Base-by-base conservation (phyloP, 768 basidiomycete genomes). In the Heimioporus sp. region DNA sequence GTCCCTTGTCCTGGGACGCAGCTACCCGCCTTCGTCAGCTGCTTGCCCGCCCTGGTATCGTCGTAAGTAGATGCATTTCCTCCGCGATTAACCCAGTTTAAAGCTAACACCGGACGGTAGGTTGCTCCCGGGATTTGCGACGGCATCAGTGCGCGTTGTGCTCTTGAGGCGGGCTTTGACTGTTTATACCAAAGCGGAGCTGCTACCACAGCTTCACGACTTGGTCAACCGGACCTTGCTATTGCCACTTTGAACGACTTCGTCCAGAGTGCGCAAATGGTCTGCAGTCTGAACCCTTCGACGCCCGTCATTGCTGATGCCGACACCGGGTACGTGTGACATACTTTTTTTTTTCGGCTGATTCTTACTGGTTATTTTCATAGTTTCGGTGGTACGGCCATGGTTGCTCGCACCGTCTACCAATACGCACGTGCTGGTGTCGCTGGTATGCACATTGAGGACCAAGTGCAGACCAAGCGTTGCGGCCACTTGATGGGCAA, bases 171-270 rank as follows among this genome's bases (percentile, higher is more conserved):
- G 35, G 88, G 88, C 17, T 91, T 90, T 59, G 75, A 78, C 21
- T 90, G 87, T 58, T 55, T 90, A 51, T 91, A 90, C 65, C 88
- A 90, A 70, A 88, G 85, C 59, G 88, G 88, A 46, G 87, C 88
- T 45, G 86, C 87, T 13, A 90, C 88, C 1, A 90, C 87, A 11
- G 88, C 88, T 38, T 89, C 88, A 1, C 80, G 87, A 16, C 74
- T 90, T 20, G 87, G 87, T 16, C 82, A 83, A 62, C 87, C 87
- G n/a, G 87, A 90, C 65, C 73, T 90, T 38, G 87, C 86, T 21
- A 87, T 90, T 57, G 86, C 87, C 4, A 88, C 86, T 24, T 61
- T 88, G 61, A 88, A 87, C 57, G 87, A 90, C 61, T 90, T 90
- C 53, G 85, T 85, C 20, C 79, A 78, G 65, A 80, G 80, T 46